Base-by-base conservation (phyloP, 805 yeast genomes). In the Lipomyces oligophaga region DNA sequence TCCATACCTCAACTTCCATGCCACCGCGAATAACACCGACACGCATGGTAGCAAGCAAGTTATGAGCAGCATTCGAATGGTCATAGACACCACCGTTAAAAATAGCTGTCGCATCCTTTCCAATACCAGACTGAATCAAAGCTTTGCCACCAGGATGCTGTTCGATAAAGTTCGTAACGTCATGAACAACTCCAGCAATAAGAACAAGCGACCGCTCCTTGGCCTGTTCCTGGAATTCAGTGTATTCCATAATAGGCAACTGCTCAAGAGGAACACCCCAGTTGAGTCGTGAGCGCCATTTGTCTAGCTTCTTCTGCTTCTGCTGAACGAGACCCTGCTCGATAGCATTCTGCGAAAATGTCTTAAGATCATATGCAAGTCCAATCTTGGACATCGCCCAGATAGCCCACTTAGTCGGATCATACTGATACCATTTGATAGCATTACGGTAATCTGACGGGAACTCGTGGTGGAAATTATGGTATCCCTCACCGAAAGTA, bases 231-330 rank as follows among this genome's bases (percentile, higher is more conserved):
- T 63, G 66, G 65, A 77, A 78, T 52, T 76, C 80, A 39, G 74
- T 78, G 38, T 73, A 73, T 45, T 78, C 76, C 54, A 78, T 64
- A 24, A 81, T 75, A 0, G 97, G 97, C 13, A 89, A 71, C 63
- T 81, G 82, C 55, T 88, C 90, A 43, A 90, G 82, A 3, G 96
- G 95, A 1, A 89, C 84, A 18, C 97, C 97, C 97, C 97, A 89
- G 68, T 85, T 84, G 49, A 89, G 73, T 54, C 80, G 79, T 10
- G 86, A 73, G 55, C 93, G 74, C 69, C 85, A 79, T 51, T 78
- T 71, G 66, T 89, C 95, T 21, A 89, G 73, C 52, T 81, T 70
- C 66, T 80, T 80, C 67, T 89, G 97, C 63, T 81, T 82, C 63
- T 88, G 96, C 59, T 81, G 85, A 18, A 90, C 79, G 20, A 80